Base-by-base conservation (phyloP, 2,329 filamentous ascomycete species). In the Ceratocystiopsis minuta region DNA sequence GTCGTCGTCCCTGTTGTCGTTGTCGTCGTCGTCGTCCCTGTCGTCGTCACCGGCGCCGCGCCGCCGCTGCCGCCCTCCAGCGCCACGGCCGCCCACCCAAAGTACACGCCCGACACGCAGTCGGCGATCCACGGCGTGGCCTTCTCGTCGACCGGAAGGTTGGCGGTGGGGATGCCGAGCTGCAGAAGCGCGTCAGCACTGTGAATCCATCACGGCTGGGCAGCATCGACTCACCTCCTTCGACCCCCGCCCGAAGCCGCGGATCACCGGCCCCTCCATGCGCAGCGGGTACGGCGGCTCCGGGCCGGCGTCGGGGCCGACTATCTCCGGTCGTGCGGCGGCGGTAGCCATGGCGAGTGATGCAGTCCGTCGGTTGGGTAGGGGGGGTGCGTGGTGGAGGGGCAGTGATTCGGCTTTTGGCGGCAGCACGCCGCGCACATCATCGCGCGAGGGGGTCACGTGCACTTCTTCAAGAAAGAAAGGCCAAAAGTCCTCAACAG, bases 141-240 rank as follows among this genome's bases (percentile, higher is more conserved):
- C 52, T 73, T 53, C 42, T 69, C 67, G 58, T 80, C 78, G 40
- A 88, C 79, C 52, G 76, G 76, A 37, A 96, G 75, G 66, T 96
- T 98, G 56, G 90, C 90, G 2, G 90, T 96, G 3, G 90, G 90
- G 57, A 96, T 95, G 52, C 88, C 88, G 56, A 96, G 82, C 78
- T 92, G 46, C 13, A 9, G 2, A 10, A 15, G 28, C 35, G 2
- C 13, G n/a, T 16, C 6, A 16, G 12, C 14, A 16, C 10, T 10
- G 17, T 11, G 6, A 13, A 32, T 4, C 31, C 10, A 11, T 4
- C 5, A 11, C 43, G 6, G 24, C 4, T 16, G 3, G 3, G 3
- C n/a, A n/a, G 34, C 10, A 32, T 6, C 6, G 36, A 56, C 62
- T 45, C 57, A 87, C 83, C 63, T 95, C 87, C 65, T 86, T 92